Evolutionary conservation across 2,329 filamentous ascomycete genomes (phyloP).

Genomic region (Colletotrichum sp.): DNA sequence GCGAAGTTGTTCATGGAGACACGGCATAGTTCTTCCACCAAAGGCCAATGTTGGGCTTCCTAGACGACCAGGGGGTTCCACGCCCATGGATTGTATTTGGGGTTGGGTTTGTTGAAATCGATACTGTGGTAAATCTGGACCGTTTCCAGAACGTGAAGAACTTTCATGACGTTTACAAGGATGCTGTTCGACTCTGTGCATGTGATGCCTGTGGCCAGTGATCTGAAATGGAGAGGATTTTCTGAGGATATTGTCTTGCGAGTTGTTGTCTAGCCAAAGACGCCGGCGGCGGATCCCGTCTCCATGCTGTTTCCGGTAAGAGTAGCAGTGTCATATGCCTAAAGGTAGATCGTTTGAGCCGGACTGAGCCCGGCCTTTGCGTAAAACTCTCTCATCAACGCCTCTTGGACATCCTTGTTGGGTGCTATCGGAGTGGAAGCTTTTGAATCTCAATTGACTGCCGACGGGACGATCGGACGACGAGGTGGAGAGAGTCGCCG

Average conservation of each 20-base stretch:
- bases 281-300: background rate
- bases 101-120: background rate
- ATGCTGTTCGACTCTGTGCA: background rate
- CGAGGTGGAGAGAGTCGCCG: background rate
- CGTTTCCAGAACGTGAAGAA: background rate
- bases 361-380: background rate
- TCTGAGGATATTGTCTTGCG: background rate
- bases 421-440: background rate
- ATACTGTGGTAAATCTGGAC: background rate
- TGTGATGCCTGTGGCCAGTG: background rate
- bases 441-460: background rate
- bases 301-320: background rate
- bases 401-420: background rate
- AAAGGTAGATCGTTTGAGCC: background rate
- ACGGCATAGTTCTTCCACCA: background rate
- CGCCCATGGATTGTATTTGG: background rate
- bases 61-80: background rate
- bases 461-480: background rate
- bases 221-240: background rate
- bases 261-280: background rate
- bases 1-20: background rate
- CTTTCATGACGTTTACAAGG: background rate
- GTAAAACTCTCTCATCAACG: background rate
- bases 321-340: background rate
- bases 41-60: background rate